Base-by-base conservation (phyloP, 352 stramenopile species). In the Phytophthora chlamydospora region DNA sequence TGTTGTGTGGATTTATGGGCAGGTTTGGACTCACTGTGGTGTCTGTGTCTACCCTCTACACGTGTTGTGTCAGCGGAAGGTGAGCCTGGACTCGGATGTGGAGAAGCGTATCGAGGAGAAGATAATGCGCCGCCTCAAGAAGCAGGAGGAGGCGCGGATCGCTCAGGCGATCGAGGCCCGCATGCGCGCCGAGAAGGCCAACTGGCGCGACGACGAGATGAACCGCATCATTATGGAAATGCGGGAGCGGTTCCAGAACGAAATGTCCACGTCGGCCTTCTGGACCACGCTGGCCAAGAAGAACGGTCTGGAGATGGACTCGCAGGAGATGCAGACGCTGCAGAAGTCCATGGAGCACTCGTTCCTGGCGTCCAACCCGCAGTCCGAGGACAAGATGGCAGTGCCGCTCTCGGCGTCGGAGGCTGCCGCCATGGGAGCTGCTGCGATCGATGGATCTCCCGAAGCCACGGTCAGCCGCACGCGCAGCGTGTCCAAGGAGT, bases 221-320 rank as follows among this genome's bases (percentile, higher is more conserved):
- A 95, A 95, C 69, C 85, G 85, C 45, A 95, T 95, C 55, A 93
- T 93, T 57, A 91, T 92, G 76, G 84, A 95, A 62, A 93, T 95
- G 83, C 81, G 86, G 33, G 85, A 92, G 57, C 83, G 85, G 5
- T 90, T 95, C 59, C 83, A 93, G 64, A 90, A 62, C 35, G 86
- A 95, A 71, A 87, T 93, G 75, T 81, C 79, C 34, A 83, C 77
- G 35, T 69, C 77, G 16, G 66, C 65, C 16, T 90, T 93, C 55
- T 84, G 88, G 56, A 73, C 76, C 21, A 59, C 75, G 17, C 59
- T 91, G 40, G 72, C 78, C 13, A 90, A 90, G 72, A 89, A 88
- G 56, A 88, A 88, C 54, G 80, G 70, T 16, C 46, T 79, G 21
- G 58, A 62, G 35, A 66, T 71, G 63, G 68, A 72, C 39, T 78